Base-by-base conservation (phyloP, 2,329 filamentous ascomycete genomes). In the Cladosporium velox region DNA sequence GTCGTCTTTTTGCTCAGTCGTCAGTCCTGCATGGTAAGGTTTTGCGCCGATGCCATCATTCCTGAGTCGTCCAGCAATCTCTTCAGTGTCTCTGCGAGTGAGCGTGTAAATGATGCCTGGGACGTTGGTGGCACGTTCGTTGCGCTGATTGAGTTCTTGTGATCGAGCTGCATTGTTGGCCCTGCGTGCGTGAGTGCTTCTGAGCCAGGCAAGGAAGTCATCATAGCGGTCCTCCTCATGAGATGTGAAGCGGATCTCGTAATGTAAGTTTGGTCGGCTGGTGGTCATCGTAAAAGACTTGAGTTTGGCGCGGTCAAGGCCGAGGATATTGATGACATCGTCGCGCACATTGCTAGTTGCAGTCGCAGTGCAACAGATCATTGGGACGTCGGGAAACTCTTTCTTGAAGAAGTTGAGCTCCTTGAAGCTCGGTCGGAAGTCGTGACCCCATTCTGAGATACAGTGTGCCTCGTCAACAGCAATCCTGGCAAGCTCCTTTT, bases 401-500 rank as follows among this genome's bases (percentile, higher is more conserved):
- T 87, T 84, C 71, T 91, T 90, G 81, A 98, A 95, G 88, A 92
- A 97, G 2, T 87, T 89, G 7, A 98, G 84, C 24, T 90, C 87
- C 75, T 95, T 93, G 79, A 97, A 98, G 66, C 93, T 91, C 41
- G 90, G 91, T n/a, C 94, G 90, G 76, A 98, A 98, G 77, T 98
- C 94, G 77, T 98, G 93, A 1, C 94, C 94, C 94, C 94, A 97
- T 88, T 97, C 93, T 28, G 92, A 96, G 71, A 98, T 96, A 77
- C 94, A 98, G 77, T 98, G 94, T 2, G 94, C 94, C 80, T 98
- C 94, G 74, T 98, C 94, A 66, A 98, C 89, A 58, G 91, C 94
- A 69, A 98, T 87, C 15, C 94, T 88, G 11, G 90, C 90, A n/a
- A 98, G 86, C 78, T 97, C 92, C 66, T 87, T 86, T 77, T 97